phyloP scores from a whole-genome alignment of 176 grass and related monocot genomes.

The Musa beccarii region DNA sequence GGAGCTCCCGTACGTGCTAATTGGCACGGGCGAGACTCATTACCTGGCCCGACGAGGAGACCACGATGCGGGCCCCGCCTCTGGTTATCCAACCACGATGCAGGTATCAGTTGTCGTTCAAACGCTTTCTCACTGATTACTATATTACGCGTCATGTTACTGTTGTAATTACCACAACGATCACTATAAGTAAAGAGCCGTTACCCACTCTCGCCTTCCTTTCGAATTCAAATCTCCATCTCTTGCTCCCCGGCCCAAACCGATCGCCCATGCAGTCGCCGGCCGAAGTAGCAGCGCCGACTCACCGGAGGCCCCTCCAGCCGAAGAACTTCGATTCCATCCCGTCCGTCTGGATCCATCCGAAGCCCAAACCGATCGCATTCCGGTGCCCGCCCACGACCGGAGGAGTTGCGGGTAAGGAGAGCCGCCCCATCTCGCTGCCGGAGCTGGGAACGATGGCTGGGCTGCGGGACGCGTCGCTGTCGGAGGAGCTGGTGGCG shows the following conservation, averaged over 20 bases:
- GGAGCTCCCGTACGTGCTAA: too few relatives aligned
- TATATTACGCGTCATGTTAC: too few relatives aligned
- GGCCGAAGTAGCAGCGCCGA: background rate
- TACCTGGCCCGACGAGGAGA: too few relatives aligned
- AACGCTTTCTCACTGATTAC: too few relatives aligned
- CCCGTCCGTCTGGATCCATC: background rate
- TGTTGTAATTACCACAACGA: too few relatives aligned
- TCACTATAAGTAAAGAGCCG: background rate
- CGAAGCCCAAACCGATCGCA: background rate
- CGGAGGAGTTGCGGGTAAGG: background rate
- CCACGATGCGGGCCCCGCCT: too few relatives aligned
- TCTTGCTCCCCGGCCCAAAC: background rate
- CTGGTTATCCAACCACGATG: too few relatives aligned
- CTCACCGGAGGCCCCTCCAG: background rate
- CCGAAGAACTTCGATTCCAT: background rate
- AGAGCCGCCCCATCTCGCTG: background rate
- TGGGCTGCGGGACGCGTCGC: background rate
- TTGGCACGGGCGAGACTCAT: too few relatives aligned
- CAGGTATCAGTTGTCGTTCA: too few relatives aligned
- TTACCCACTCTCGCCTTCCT: background rate
- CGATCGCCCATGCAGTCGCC: background rate
- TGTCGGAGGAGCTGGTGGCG: constrained; percentile 8
- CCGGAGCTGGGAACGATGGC: background rate
- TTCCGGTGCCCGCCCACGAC: background rate
- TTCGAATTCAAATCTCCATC: constrained; percentile 1